Percentiles rank a stretch among this genome's conserved stretches.
These are phyloP conservation scores for Craterostigma plantagineum DNA, from an alignment of 257 asterid genomes.

Conservation along the genomic window DNA sequence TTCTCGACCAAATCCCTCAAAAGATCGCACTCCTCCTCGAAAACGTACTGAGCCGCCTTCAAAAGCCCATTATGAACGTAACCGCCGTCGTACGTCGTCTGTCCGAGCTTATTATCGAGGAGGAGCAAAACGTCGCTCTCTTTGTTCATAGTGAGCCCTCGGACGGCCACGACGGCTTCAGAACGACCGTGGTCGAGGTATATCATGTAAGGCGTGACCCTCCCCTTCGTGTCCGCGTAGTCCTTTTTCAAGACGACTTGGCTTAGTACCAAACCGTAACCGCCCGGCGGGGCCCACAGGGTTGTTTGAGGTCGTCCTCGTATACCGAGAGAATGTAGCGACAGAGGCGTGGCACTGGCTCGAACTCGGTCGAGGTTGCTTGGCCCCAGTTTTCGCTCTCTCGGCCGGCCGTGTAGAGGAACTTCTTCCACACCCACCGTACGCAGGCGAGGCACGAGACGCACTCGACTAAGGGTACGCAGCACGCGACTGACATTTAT, in stretches of 20 bases:
- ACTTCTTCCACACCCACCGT: slow-evolving; percentile 97
- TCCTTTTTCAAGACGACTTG: slow-evolving; percentile 46
- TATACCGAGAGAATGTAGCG: slow-evolving; percentile 53
- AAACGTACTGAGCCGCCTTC: slow-evolving; percentile 78
- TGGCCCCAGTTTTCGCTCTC: slow-evolving; percentile 94
- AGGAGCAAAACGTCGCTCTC: slow-evolving; percentile 64
- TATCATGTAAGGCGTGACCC: slow-evolving; percentile 71
- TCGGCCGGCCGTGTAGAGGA: slow-evolving; percentile 71
- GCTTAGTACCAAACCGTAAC: slow-evolving; percentile 67
- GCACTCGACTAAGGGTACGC: slow-evolving; percentile 82
- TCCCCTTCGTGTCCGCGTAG: slow-evolving; percentile 37
- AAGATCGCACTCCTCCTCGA: slow-evolving; percentile 42
- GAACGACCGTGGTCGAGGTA: slow-evolving; percentile 59
- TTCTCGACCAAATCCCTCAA: slow-evolving; percentile 39
- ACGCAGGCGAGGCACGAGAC: slow-evolving; percentile 80
- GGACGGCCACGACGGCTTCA: slow-evolving; percentile 54
- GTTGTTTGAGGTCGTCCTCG: slow-evolving; percentile 63
- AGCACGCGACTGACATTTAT: slow-evolving; percentile 83
- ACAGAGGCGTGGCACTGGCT: slow-evolving; percentile 71
- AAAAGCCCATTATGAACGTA: slow-evolving; percentile 80
- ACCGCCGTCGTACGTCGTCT: slow-evolving; percentile 83
- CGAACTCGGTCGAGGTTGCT: slow-evolving; percentile 70
- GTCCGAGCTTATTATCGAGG: slow-evolving; percentile 81
- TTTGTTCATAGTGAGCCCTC: slow-evolving; percentile 83
- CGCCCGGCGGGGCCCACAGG: slow-evolving; percentile 79